These are phyloP conservation scores for Coemansia sp. DNA, from an alignment of 192 early-diverging fungal species.

Conservation along the genomic window DNA sequence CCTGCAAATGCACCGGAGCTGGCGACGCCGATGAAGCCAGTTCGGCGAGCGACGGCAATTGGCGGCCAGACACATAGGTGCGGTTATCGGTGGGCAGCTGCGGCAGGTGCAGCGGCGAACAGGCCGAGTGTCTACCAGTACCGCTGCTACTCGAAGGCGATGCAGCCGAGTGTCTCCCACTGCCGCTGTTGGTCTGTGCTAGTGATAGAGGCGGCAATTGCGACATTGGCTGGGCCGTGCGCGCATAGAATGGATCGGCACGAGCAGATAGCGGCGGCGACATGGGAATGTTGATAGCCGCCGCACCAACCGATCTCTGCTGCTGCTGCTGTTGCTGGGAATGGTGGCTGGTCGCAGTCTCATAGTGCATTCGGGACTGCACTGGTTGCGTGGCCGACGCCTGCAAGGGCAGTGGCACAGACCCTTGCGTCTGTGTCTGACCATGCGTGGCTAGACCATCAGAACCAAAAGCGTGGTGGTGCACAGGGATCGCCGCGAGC, in stretches of 20 bases:
- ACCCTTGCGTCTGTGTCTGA: slow-evolving; percentile 3
- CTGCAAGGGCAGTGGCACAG: slow-evolving; percentile 14
- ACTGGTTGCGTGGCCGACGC: slow-evolving; percentile 30
- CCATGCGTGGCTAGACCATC: not conserved
- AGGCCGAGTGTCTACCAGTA: not conserved
- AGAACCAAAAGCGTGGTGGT: not conserved
- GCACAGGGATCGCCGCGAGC: not conserved
- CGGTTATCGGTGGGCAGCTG: no score
- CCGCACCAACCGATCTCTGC: slow-evolving; percentile 10
- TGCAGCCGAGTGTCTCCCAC: slow-evolving; percentile 1
- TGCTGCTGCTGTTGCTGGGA: not conserved
- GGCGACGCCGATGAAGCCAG: slow-evolving; percentile 32
- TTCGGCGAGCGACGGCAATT: slow-evolving; percentile 47
- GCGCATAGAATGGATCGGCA: slow-evolving; percentile 25
- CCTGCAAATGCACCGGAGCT: slow-evolving; percentile 20
- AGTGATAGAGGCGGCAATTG: slow-evolving; percentile 25
- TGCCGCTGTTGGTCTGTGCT: slow-evolving; percentile 11
- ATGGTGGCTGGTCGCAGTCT: not conserved
- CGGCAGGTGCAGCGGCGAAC: not conserved
- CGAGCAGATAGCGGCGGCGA: slow-evolving; percentile 30
- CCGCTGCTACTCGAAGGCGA: slow-evolving; percentile 5
- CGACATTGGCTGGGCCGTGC: slow-evolving; percentile 1
- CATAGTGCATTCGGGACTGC: no score
- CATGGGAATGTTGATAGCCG: slow-evolving; percentile 46
- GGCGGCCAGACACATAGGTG: slow-evolving; percentile 15